Evolutionary conservation across 805 yeast genomes (phyloP).

Genomic region (Kuraishia cidri): DNA sequence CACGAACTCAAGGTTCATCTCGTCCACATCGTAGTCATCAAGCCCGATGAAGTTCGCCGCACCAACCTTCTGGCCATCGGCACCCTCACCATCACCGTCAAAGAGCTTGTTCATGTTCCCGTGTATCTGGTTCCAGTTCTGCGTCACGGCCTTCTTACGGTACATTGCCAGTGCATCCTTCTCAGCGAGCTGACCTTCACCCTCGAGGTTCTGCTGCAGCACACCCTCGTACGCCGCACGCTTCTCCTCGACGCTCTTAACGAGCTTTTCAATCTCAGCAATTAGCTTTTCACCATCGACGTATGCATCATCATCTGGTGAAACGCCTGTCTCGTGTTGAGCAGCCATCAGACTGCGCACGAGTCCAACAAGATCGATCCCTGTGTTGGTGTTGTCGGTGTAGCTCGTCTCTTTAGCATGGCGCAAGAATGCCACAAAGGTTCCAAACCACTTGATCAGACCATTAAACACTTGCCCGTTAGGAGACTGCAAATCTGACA

Average conservation of each 20-base stretch:
- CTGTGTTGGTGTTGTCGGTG: too few relatives aligned
- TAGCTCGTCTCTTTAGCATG: conserved; percentile 48
- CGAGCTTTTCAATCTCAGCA: conserved; percentile 29
- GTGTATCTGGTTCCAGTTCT: conserved; percentile 38
- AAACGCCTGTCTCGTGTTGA: background rate
- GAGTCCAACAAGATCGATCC: conserved; percentile 25
- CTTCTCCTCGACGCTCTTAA: conserved; percentile 25
- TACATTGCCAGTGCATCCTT: conserved; percentile 10
- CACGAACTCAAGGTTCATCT: conserved; percentile 25
- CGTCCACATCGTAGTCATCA: conserved; percentile 29
- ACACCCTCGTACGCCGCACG: conserved; percentile 27
- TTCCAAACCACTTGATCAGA: conserved; percentile 66
- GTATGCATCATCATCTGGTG: background rate
- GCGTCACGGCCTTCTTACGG: conserved; percentile 14
- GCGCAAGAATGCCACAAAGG: conserved; percentile 54
- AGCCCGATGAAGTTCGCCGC: conserved; percentile 23
- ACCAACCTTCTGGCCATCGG: conserved; percentile 10
- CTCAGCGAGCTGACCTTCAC: conserved; percentile 4
- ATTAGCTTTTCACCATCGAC: conserved; percentile 12
- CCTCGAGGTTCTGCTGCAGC: conserved; percentile 9
- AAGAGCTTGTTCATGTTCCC: conserved; percentile 11
- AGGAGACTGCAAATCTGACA: conserved; percentile 51
- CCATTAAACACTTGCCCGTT: conserved; percentile 50
- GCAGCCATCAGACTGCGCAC: conserved; percentile 32
- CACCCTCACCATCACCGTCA: conserved; percentile 5